Percentiles rank a stretch among this genome's conserved stretches.
Conservation (phyloP, 768 basidiomycete genomes). For the Coprinopsis strossmayeri region DNA sequence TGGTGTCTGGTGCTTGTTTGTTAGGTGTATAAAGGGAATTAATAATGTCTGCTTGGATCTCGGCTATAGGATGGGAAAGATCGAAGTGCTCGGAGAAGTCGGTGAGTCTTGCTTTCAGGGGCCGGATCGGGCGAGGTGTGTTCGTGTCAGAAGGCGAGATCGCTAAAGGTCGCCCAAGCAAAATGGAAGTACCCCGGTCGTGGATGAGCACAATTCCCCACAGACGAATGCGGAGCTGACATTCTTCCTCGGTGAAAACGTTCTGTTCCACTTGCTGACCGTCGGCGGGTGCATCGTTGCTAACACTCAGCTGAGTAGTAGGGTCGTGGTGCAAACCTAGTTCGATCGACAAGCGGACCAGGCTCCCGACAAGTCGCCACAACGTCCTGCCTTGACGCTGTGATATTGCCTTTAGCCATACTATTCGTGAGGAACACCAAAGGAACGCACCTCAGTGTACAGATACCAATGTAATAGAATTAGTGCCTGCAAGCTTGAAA, state of each 20-base stretch:
- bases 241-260: slow-evolving; percentile 70
- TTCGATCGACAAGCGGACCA: slow-evolving; percentile 78
- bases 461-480: slow-evolving; percentile 86
- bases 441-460: slow-evolving; percentile 68
- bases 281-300: slow-evolving; percentile 16
- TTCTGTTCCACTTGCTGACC: slow-evolving; percentile 14
- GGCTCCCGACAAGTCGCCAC: slow-evolving; percentile 82
- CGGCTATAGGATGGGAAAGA: slow-evolving; percentile 66
- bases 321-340: slow-evolving; percentile 86
- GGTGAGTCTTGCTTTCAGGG: slow-evolving; percentile 27
- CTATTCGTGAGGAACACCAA: too few relatives aligned
- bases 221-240: slow-evolving; percentile 70
- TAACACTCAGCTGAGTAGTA: slow-evolving; percentile 46
- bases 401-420: too few relatives aligned
- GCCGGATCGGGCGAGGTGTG: slow-evolving; percentile 61
- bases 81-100: slow-evolving; percentile 80
- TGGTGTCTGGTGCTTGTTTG: slow-evolving; percentile 58
- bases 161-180: slow-evolving; percentile 78
- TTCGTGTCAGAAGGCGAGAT: slow-evolving; percentile 81
- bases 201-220: slow-evolving; percentile 85
- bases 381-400: slow-evolving; percentile 86
- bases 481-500: slow-evolving; percentile 77
- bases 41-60: slow-evolving; percentile 87
- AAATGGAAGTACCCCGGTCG: slow-evolving; percentile 83
- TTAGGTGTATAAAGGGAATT: slow-evolving; percentile 78